Percentiles rank a stretch among this genome's conserved stretches.
These are phyloP conservation scores for Vitis labrusca DNA, from an alignment of 164 flowering plant genomes.

Conservation along the genomic window DNA sequence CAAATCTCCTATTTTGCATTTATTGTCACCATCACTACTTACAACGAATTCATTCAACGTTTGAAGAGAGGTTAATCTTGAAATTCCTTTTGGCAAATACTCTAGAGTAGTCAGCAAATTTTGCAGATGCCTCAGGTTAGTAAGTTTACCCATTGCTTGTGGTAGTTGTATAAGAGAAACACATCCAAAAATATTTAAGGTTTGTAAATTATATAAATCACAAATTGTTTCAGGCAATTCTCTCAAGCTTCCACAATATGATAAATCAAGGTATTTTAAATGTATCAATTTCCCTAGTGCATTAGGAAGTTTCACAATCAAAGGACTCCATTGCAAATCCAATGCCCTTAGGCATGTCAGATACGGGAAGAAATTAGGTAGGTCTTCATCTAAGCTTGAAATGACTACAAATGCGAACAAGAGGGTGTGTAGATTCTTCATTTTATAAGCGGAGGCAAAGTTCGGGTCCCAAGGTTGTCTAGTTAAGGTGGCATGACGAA, in stretches of 20 bases:
- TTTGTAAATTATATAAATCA: conserved; percentile 13
- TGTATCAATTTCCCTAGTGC: conserved; percentile 12
- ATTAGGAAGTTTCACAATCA: neutral
- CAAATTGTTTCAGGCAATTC: conserved; percentile 11
- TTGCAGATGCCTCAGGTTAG: conserved; percentile 14
- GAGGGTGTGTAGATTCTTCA: conserved; percentile 7
- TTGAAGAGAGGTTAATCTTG: conserved; percentile 2
- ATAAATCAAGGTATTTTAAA: conserved; percentile 16
- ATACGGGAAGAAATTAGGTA: neutral
- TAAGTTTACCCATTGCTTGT: conserved; percentile 10
- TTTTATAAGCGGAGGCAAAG: neutral
- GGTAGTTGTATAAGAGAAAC: conserved; percentile 7
- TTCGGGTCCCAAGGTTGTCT: neutral
- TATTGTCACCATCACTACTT: neutral
- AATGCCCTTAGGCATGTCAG: conserved; percentile 12
- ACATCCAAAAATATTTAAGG: conserved; percentile 3
- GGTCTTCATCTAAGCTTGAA: too few species aligned
- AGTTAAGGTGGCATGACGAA: neutral
- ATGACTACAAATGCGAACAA: neutral
- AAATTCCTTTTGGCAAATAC: conserved; percentile 17
- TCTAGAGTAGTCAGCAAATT: too few species aligned
- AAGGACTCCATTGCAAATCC: neutral
- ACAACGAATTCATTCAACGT: neutral
- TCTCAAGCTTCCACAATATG: neutral
- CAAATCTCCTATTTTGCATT: conserved; percentile 7